These are phyloP conservation scores for Alternaria sp. DNA, from an alignment of 2,329 filamentous ascomycete species.

Conservation along the genomic window DNA sequence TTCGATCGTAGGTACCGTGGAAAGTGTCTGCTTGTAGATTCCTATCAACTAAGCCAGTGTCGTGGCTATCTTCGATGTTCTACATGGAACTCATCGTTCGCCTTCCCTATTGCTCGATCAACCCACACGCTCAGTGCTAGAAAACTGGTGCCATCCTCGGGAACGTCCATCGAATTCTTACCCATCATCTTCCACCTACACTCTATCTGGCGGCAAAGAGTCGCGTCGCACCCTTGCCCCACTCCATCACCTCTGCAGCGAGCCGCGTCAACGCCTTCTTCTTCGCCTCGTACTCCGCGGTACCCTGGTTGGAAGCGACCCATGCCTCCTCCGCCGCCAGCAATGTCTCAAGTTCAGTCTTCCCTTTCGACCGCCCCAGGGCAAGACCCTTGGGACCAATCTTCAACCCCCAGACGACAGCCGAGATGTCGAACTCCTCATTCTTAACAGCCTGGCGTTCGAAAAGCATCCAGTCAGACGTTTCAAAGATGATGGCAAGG, in stretches of 20 bases:
- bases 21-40: fast-evolving
- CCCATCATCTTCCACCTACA: not conserved
- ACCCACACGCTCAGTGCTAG: not conserved
- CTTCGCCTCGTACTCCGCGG: not conserved
- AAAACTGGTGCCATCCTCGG: not conserved
- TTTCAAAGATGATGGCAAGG: not conserved
- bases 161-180: not conserved
- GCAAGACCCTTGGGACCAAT: not conserved
- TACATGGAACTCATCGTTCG: too few species aligned
- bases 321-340: conserved; percentile 4
- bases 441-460: not conserved
- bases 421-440: conserved; percentile 3
- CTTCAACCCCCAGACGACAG: not conserved
- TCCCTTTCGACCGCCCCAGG: not conserved
- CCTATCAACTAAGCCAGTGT: not conserved
- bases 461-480: not conserved
- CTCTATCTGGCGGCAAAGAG: not conserved
- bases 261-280: not conserved
- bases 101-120: too few species aligned
- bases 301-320: not conserved
- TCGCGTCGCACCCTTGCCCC: not conserved
- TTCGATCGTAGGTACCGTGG: not conserved
- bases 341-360: not conserved
- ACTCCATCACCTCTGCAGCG: not conserved
- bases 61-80: too few species aligned